phyloP scores from a whole-genome alignment of 306 rosid genomes.

The Dryas drummondii region DNA sequence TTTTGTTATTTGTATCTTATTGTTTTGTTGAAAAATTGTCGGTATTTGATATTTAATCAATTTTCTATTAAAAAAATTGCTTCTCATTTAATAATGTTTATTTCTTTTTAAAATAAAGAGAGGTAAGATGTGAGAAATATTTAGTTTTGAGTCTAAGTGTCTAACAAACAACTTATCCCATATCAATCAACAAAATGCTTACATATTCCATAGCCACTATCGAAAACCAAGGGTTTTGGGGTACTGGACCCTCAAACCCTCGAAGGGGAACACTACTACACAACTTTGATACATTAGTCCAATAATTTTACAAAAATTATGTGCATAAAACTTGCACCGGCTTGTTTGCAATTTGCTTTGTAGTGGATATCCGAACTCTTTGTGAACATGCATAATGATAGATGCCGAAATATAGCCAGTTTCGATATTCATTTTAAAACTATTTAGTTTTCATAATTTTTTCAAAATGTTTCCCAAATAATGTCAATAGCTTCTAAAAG shows the following conservation, averaged over 20 bases:
- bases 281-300: constrained; percentile 4
- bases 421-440: too few relatives aligned
- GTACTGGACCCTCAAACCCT: background rate
- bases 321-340: background rate
- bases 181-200: background rate
- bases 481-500: too few relatives aligned
- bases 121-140: background rate
- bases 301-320: background rate
- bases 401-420: too few relatives aligned
- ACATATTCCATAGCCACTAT: background rate
- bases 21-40: too few relatives aligned
- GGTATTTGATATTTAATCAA: too few relatives aligned
- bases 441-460: too few relatives aligned
- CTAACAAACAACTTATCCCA: background rate
- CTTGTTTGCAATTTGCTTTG: background rate
- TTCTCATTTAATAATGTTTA: too few relatives aligned
- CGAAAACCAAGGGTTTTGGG: background rate
- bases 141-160: background rate
- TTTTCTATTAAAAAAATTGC: too few relatives aligned
- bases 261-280: background rate
- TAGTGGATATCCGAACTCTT: background rate
- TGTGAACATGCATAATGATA: background rate
- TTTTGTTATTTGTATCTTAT: too few relatives aligned
- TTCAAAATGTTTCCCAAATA: too few relatives aligned
- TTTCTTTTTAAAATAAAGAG: background rate